phyloP scores from a whole-genome alignment of 2,329 filamentous ascomycete species.

The Stachybotrys chlorohalonatus region DNA sequence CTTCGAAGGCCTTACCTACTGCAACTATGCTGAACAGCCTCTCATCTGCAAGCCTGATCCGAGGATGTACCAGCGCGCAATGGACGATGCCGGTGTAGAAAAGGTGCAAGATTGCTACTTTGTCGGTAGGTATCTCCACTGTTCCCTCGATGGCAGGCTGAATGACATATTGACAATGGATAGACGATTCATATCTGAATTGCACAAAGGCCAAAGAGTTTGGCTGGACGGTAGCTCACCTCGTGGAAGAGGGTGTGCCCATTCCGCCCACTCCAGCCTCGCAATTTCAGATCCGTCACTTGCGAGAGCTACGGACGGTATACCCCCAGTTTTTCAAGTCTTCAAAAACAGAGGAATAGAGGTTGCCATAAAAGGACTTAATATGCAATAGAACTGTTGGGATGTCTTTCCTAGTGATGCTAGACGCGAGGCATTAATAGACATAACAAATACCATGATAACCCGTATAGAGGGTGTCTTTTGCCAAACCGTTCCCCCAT shows the following conservation, averaged over 20 bases:
- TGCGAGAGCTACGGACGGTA: conserved; percentile 64
- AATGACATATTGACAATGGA: not conserved
- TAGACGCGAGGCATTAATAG: not conserved
- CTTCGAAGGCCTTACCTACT: conserved; percentile 93
- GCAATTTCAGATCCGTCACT: conserved; percentile 63
- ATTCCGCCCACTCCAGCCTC: conserved; percentile 56
- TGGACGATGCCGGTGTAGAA: conserved; percentile 69
- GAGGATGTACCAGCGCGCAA: conserved; percentile 81
- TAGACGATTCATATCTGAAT: conserved; percentile 83
- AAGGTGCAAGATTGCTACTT: conserved; percentile 74
- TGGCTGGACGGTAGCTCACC: conserved; percentile 80
- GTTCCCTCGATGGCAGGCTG: not conserved
- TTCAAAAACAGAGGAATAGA: conserved; percentile 4
- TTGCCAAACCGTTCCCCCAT: not conserved
- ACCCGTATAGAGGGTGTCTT: not conserved
- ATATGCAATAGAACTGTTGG: not conserved
- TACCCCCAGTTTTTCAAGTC: conserved; percentile 84
- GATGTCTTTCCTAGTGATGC: not conserved
- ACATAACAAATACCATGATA: not conserved
- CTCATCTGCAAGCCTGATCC: conserved; percentile 81
- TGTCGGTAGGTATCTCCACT: conserved; percentile 56
- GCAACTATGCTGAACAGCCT: conserved; percentile 68
- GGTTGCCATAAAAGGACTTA: too few species aligned
- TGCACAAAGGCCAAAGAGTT: conserved; percentile 66
- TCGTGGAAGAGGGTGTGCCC: conserved; percentile 68